Percentiles rank a stretch among this genome's conserved stretches.
phyloP scores from a whole-genome alignment of 1,284 basidiomycete species.

The Cryptococcus sp. region DNA sequence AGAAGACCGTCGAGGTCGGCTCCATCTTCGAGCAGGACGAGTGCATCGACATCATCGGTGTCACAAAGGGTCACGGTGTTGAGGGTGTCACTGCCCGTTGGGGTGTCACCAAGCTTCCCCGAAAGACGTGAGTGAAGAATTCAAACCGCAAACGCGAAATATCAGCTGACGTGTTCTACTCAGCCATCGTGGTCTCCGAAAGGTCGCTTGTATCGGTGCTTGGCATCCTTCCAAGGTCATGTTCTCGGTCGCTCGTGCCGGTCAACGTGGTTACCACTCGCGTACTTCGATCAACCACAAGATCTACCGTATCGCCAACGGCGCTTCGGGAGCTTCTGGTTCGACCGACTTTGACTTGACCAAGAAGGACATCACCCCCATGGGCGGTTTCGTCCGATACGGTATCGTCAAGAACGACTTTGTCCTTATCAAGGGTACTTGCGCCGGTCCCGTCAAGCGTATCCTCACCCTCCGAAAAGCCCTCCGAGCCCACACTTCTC shows the following conservation, averaged over 20 bases:
- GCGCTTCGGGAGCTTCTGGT: constrained; percentile 77
- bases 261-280: constrained; percentile 99
- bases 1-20: constrained; percentile 89
- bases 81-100: constrained; percentile 99
- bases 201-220: constrained; percentile 96
- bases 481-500: constrained; percentile 44
- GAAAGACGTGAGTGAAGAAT: constrained; percentile 17
- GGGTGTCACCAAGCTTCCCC: constrained; percentile 71
- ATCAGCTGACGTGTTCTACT: constrained; percentile 45
- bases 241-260: constrained; percentile 99
- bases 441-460: constrained; percentile 97
- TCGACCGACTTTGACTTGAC: constrained; percentile 92
- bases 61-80: constrained; percentile 98
- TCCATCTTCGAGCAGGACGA: constrained; percentile 96
- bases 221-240: constrained; percentile 65
- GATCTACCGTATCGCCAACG: constrained; percentile 93
- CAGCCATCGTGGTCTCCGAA: constrained; percentile 94
- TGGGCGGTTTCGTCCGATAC: constrained; percentile 98
- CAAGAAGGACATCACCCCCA: constrained; percentile 92
- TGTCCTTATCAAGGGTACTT: constrained; percentile 90
- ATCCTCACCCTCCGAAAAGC: constrained; percentile 58
- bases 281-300: constrained; percentile 99
- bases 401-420: constrained; percentile 99
- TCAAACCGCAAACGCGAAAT: constrained; percentile 71
- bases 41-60: constrained; percentile 94